Evolutionary conservation across 192 early-diverging fungal species (phyloP), one percentile per base, ranked within the genome.

Genomic region (Mortierella antarctica): DNA sequence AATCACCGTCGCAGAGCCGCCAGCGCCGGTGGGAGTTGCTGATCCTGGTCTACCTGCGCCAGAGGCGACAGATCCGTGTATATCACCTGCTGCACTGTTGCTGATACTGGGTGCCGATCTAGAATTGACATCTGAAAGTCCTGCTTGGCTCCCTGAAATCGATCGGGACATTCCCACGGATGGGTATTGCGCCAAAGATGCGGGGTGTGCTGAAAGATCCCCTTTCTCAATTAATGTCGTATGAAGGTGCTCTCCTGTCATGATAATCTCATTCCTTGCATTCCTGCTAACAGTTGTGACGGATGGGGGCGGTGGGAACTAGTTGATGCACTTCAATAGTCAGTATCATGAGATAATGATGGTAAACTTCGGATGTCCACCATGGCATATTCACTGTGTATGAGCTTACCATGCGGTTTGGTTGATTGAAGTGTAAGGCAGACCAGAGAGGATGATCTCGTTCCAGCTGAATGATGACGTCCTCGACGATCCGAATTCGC

Each of bases 371-470:
- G 5, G 51, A 40, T 31, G 63, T 2, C 15, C 17, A 10, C 55
- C 9, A 12, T 44, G 17, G n/a, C 44, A 4, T 11, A 51, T 64
- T 61, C 6, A 62, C n/a, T n/a, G 48, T 15, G 58, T 70, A n/a
- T 5, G 14, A 9, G 57, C 73, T 20, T 69, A 90, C 58, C 61
- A 80, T 61, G n/a, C 86, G 82, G 65, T 91, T 88, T 2, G 91
- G 91, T 65, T 93, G 91, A 55, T 93, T 90, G 69, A 96, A 96
- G 63, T 95, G 88, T 49, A 92, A 68, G 0, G 93, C 91, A 6
- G 94, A 87, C 93, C 93, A 95, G 7, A 88, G 82, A 14, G 95
- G 95, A 82, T 91, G 90, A 65, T 93, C 88, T 5, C 84, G 71
- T 59, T 96, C 95, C 18, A 96, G 67, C 55, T 88, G 83, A 67